Conservation (phyloP, 257 asterid genomes). For the Plantago major region DNA sequence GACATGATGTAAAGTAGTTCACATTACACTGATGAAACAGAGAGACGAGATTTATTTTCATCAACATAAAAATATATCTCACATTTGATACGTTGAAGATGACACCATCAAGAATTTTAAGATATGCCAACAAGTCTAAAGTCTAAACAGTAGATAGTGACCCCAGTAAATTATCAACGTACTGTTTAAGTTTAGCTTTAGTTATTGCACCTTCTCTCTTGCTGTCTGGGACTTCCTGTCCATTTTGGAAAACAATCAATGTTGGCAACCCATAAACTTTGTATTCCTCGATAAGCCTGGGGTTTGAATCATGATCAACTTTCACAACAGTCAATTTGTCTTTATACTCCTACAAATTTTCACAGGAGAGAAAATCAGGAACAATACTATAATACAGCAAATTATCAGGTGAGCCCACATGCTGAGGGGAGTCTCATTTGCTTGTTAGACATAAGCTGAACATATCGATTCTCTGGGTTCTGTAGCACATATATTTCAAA, state of each 20-base stretch:
- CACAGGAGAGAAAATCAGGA: not conserved
- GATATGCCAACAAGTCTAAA: too few relatives aligned
- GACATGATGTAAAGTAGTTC: not conserved
- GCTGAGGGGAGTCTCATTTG: too few relatives aligned
- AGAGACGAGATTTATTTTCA: not conserved
- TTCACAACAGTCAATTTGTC: constrained; percentile 71
- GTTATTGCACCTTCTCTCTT: constrained; percentile 87
- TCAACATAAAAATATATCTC: constrained; percentile 1
- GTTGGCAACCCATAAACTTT: constrained; percentile 86
- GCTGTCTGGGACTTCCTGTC: constrained; percentile 68
- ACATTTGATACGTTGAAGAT: too few relatives aligned
- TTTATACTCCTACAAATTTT: constrained; percentile 50
- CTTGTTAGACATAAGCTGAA: too few relatives aligned
- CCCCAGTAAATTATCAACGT: constrained; percentile 53
- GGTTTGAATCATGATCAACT: constrained; percentile 78
- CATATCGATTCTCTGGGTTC: too few relatives aligned
- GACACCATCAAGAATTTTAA: too few relatives aligned
- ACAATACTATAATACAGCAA: not conserved
- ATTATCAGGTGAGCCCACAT: too few relatives aligned
- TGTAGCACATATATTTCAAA: too few relatives aligned
- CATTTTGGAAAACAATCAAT: constrained; percentile 65
- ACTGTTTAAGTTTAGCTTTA: constrained; percentile 62
- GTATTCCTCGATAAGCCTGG: constrained; percentile 66
- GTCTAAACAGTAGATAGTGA: constrained; percentile 39
- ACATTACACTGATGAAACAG: not conserved